Percentiles rank a stretch among this genome's conserved stretches.
phyloP scores from a whole-genome alignment of 2,329 filamentous ascomycete genomes.

The Parascedosporium putredinis region DNA sequence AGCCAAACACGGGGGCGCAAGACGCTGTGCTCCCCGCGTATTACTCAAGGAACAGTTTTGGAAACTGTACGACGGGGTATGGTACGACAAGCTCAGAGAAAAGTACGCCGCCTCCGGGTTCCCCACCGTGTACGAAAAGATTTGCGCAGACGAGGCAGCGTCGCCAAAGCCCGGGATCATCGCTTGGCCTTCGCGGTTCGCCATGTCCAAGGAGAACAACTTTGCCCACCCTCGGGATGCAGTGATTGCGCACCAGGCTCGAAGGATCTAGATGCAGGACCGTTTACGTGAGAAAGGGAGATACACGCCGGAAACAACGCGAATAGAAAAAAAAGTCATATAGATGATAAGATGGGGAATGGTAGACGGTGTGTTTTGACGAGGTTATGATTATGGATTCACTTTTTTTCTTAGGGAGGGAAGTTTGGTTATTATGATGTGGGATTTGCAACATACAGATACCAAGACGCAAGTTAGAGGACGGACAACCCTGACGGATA shows the following conservation, averaged over 20 bases:
- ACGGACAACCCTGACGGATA: too few species aligned
- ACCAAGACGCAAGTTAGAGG: too few species aligned
- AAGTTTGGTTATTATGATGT: neutral
- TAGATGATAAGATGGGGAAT: neutral
- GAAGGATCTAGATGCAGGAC: neutral
- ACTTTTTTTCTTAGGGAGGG: too few species aligned
- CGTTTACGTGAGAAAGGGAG: too few species aligned
- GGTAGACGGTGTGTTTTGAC: neutral
- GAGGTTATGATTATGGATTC: too few species aligned
- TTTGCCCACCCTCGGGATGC: neutral
- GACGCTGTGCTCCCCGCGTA: slow-evolving; percentile 62
- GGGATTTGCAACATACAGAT: too few species aligned
- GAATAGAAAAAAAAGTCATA: too few species aligned
- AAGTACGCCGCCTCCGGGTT: slow-evolving; percentile 50
- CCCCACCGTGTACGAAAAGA: slow-evolving; percentile 59
- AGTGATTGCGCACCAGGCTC: neutral
- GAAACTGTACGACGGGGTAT: slow-evolving; percentile 47
- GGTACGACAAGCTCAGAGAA: slow-evolving; percentile 48
- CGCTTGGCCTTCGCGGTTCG: neutral
- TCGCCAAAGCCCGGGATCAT: neutral
- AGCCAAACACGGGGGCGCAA: slow-evolving; percentile 53
- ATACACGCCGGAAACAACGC: too few species aligned
- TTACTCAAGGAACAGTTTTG: slow-evolving; percentile 61
- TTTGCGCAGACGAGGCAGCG: slow-evolving; percentile 32
- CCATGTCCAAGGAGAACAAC: neutral